Base-by-base conservation (phyloP, 2,329 filamentous ascomycete species). In the Shiraia bambusicola region DNA sequence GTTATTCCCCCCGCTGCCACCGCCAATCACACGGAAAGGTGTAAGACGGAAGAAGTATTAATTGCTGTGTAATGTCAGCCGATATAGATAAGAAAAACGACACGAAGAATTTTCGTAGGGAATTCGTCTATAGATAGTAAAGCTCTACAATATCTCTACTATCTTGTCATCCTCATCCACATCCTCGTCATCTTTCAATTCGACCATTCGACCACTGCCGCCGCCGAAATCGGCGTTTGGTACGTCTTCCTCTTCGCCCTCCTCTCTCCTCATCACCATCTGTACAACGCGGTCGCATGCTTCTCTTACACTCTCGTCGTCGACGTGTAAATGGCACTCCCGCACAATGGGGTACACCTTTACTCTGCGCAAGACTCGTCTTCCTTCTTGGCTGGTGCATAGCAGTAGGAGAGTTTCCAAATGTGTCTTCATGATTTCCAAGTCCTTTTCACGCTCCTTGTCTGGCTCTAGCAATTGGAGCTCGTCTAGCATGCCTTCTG, bases 221-320 rank as follows among this genome's bases (percentile, higher is more conserved):
- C 49, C 56, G 13, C 43, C 53, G 9, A 44, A 51, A 28, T 32
- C 50, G 24, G 39, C 48, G 13, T 48, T 40, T 6, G 29, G 74
- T 3, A 72, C 66, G 26, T 72, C 71, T 40, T 72, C 72, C 35
- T 76, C 78, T 34, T 77, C 79, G 6, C 72, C 74, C 52, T 78
- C 83, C 64, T 93, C 90, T 31, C 90, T 88, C 41, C 88, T 77
- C 82, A 90, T 89, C 47, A 95, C 66, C 6, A 95, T 83, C 64
- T 98, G 89, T 33, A 98, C 93, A 37, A 97, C 65, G 42, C 93
- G 79, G 67, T 97, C 93, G 59, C 88, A 95, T 1, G 83, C 87
- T 56, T 95, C 91, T 52, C 80, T 78, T 2, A 97, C 88, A 12
- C 77, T 84, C 32, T 94, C 89, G 59, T 95, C 77, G 15, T 90